These are phyloP conservation scores for Eucalyptus sp. DNA, from an alignment of 345 rosid genomes.

Conservation along the genomic window DNA sequence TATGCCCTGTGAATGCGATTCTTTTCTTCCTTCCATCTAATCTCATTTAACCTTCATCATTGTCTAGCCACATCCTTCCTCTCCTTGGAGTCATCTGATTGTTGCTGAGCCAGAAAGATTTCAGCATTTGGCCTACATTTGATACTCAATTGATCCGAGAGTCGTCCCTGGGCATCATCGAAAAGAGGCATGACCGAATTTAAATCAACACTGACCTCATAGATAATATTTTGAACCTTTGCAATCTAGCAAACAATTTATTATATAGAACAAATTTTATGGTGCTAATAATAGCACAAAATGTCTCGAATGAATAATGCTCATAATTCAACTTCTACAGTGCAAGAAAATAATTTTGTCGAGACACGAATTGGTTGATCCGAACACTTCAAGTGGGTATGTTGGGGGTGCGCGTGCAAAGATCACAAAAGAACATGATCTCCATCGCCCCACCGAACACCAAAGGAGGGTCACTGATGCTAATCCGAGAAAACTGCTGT, in stretches of 20 bases:
- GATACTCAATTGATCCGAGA: not conserved
- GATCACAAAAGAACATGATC: not conserved
- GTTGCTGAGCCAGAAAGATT: not conserved
- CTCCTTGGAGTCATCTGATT: not conserved
- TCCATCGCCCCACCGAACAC: not conserved
- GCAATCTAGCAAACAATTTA: not conserved
- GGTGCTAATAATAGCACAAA: not conserved
- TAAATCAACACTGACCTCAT: not conserved
- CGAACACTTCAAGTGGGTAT: not conserved
- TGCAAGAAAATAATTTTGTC: not conserved
- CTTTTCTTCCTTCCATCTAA: not conserved
- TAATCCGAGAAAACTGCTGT: not conserved
- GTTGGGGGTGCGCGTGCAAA: not conserved
- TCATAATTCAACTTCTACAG: not conserved
- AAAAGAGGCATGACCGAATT: not conserved
- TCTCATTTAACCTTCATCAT: not conserved
- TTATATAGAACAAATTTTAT: not conserved
- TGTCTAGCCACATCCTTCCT: not conserved
- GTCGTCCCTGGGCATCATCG: not conserved
- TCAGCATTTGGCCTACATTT: not conserved
- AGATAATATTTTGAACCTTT: not conserved
- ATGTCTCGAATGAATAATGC: not conserved
- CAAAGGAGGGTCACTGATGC: not conserved
- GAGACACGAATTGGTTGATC: not conserved
- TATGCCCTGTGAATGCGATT: not conserved